Evolutionary conservation across 345 rosid genomes (phyloP), one percentile per base, ranked within the genome.

Genomic region (Schrenkiella parvula): DNA sequence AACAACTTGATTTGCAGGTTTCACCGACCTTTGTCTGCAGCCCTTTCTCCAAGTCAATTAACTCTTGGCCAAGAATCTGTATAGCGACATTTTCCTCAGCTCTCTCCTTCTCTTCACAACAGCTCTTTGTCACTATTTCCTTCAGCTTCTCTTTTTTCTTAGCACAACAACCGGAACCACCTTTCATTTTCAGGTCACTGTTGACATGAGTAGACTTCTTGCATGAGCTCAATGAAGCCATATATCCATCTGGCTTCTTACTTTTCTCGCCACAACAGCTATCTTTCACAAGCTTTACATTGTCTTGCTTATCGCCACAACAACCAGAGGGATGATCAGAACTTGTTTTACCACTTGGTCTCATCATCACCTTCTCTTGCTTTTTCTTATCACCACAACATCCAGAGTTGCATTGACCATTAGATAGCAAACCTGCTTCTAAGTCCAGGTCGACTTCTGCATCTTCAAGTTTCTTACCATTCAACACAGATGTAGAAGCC

Each of bases 361-460:
- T 69, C 60, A 32, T 32, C 70, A 68, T 8, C 42, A 44, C 70
- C 50, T 68, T 68, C 53, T 75, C 67, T 77, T 64, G 72, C 5
- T 14, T 48, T 5, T 65, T 71, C 63, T 71, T 76, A 15, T 70
- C 51, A 31, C 68, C 76, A 51, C 80, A 77, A 66, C 77, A 71
- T 0, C 69, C 59, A 51, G 77, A 72, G 13, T 72, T 66, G 38
- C 77, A 72, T 21, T 78, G 73, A 55, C 32, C 46, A 47, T 48
- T 56, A 8, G 54, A n/a, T 13, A 77, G 64, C 80, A 77, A 64
- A 7, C 80, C 80, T 34, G 80, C 71, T 48, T 77, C 80, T 32
- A 77, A 48, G 58, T 77, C 79, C 3, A 75, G 1, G 1, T 7
- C 73, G n/a, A 66, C 41, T 0, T 60, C 68, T 34, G 23, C 68